Evolutionary conservation across 345 rosid species (phyloP).

Genomic region (Hypericum androsaemum): DNA sequence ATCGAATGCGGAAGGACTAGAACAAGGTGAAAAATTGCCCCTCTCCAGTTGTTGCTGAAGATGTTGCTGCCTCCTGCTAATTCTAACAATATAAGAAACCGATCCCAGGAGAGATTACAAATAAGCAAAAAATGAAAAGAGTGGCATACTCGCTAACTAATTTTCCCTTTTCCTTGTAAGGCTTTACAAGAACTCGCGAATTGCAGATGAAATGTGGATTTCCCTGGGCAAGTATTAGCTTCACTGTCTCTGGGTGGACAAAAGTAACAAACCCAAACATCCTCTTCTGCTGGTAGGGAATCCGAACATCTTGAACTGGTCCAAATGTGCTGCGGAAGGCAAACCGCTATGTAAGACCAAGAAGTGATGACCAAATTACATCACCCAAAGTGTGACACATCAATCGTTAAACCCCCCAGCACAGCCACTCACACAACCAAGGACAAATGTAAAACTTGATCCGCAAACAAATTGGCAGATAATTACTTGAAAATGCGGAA

Average conservation of each 20-base stretch:
- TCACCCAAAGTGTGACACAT: too few relatives aligned
- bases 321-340: conserved; percentile 57
- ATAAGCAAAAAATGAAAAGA: background rate
- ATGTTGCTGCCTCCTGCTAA: conserved; percentile 68
- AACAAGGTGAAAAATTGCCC: conserved; percentile 62
- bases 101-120: conserved; percentile 7
- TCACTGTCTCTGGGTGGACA: conserved; percentile 74
- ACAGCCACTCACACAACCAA: background rate
- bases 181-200: conserved; percentile 95
- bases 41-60: conserved; percentile 64
- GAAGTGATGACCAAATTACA: too few relatives aligned
- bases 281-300: conserved; percentile 94
- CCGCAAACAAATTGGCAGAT: background rate
- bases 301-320: conserved; percentile 95
- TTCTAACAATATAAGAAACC: conserved; percentile 9
- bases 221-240: conserved; percentile 69
- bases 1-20: conserved; percentile 54
- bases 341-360: too few relatives aligned
- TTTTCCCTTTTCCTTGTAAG: conserved; percentile 98
- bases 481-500: conserved; percentile 1
- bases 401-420: too few relatives aligned
- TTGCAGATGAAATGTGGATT: conserved; percentile 93
- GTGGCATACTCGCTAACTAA: conserved; percentile 52
- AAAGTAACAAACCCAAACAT: conserved; percentile 99
- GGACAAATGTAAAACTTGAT: background rate